These are phyloP conservation scores for Aegilops umbellulata DNA, from an alignment of 176 grass and related monocot species.

Conservation along the genomic window DNA sequence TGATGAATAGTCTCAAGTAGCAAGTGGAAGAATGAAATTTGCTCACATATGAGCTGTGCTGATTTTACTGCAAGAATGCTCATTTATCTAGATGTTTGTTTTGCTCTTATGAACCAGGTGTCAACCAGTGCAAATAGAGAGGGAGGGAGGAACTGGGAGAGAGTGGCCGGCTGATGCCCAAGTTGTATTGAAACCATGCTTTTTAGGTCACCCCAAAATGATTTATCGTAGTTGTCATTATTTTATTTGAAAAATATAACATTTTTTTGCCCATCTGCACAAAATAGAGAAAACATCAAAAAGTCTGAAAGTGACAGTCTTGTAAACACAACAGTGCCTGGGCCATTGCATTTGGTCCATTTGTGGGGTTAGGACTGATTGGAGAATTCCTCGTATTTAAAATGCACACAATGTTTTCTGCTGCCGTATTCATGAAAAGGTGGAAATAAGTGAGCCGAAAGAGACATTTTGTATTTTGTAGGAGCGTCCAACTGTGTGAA, in stretches of 20 bases:
- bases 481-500: neutral
- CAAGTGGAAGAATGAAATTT: neutral
- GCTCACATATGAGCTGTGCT: neutral
- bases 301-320: neutral
- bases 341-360: neutral
- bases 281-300: conserved; percentile 12
- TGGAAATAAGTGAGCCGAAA: neutral
- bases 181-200: neutral
- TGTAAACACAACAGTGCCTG: neutral
- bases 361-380: neutral
- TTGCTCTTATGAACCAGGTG: neutral
- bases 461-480: neutral
- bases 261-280: conserved; percentile 3
- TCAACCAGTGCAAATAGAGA: neutral
- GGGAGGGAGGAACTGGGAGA: neutral
- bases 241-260: neutral
- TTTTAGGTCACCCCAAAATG: neutral
- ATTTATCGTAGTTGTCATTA: neutral
- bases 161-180: neutral
- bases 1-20: neutral
- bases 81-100: conserved; percentile 7
- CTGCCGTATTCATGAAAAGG: neutral
- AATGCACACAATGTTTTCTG: neutral
- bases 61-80: neutral
- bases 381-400: neutral